These are phyloP conservation scores for Talaromyces sp. DNA, from an alignment of 2,329 filamentous ascomycete species.

Conservation along the genomic window DNA sequence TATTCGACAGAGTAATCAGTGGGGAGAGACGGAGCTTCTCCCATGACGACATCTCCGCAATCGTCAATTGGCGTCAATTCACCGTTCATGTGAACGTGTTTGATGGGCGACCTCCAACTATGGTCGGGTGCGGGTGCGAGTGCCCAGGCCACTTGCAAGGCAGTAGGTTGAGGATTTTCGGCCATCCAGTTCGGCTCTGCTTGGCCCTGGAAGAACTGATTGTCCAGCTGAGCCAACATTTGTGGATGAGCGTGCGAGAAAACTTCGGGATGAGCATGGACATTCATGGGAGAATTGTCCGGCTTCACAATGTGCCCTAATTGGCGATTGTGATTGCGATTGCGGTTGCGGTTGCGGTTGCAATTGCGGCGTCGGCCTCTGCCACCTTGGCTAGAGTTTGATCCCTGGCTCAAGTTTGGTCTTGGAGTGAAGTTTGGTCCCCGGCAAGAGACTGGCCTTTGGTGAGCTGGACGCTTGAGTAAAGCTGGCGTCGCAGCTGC, in stretches of 20 bases:
- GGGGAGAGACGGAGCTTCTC: conserved; percentile 13
- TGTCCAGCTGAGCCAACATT: background rate
- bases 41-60: conserved; percentile 15
- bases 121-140: background rate
- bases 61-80: conserved; percentile 9
- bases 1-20: background rate
- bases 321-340: background rate
- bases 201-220: background rate
- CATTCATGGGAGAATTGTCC: background rate
- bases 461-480: background rate
- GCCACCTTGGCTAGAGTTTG: background rate
- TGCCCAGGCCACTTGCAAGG: conserved; percentile 10
- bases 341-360: conserved; percentile 8
- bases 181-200: background rate
- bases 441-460: background rate
- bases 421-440: background rate
- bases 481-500: conserved; percentile 8
- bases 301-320: background rate
- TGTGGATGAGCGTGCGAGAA: background rate
- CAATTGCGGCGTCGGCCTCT: background rate
- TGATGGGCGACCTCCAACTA: conserved; percentile 6
- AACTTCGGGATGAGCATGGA: background rate
- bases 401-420: background rate
- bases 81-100: conserved; percentile 9
- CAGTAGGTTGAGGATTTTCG: background rate